A percentile compares a stretch with the other conserved stretches of the same genome.
phyloP scores from a whole-genome alignment of 352 stramenopile species.

The Sclerospora graminicola region DNA sequence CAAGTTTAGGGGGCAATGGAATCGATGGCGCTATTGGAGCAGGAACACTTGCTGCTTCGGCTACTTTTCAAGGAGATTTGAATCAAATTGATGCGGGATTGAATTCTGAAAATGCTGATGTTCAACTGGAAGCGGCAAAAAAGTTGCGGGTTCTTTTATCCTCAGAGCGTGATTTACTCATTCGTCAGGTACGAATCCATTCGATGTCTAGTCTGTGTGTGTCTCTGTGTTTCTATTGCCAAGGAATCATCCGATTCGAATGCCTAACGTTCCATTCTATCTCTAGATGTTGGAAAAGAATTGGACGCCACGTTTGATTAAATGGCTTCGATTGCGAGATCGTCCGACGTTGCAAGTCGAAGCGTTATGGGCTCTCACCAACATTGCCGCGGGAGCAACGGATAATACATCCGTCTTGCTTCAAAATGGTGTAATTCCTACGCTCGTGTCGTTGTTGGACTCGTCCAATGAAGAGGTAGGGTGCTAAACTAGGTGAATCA shows the following conservation, averaged over 20 bases:
- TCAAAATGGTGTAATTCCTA: conserved; percentile 88
- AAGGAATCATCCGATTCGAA: too few species aligned
- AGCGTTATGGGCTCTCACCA: conserved; percentile 91
- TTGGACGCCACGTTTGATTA: conserved; percentile 79
- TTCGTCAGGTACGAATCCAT: conserved; percentile 54
- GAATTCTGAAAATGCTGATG: conserved; percentile 72
- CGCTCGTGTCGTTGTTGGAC: conserved; percentile 85
- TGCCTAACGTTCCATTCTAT: too few species aligned
- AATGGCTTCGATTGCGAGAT: conserved; percentile 72
- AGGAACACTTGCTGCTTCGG: conserved; percentile 28
- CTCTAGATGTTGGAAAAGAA: conserved; percentile 83
- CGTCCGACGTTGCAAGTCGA: conserved; percentile 86
- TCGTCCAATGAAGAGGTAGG: conserved; percentile 86
- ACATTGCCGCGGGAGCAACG: conserved; percentile 88
- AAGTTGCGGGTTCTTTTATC: conserved; percentile 80
- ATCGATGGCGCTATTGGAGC: conserved; percentile 23
- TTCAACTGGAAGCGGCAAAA: conserved; percentile 79
- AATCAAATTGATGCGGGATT: conserved; percentile 75
- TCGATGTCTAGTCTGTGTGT: neutral
- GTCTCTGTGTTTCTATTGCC: too few species aligned
- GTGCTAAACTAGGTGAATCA: conserved; percentile 2
- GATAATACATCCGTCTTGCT: conserved; percentile 89
- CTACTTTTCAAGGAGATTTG: conserved; percentile 68
- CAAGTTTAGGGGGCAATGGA: conserved; percentile 10
- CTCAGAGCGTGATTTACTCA: conserved; percentile 74